Conservation (phyloP, 176 grass and related monocot genomes). For the Carex pumila region DNA sequence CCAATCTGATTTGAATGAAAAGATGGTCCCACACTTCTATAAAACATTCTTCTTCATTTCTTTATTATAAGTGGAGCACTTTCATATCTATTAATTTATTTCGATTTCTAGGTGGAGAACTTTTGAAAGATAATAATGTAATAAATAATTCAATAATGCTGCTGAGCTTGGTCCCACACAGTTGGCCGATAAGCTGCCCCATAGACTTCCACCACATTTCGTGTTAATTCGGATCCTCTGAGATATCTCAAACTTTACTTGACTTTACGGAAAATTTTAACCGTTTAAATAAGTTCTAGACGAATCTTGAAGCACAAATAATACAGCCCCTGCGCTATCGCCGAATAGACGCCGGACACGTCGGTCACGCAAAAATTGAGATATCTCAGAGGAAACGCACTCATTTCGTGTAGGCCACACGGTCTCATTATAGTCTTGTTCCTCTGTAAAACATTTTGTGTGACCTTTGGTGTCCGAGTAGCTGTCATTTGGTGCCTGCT, state of each 20-base stretch:
- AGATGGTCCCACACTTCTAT: background rate
- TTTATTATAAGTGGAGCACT: slow-evolving; percentile 5
- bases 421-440: background rate
- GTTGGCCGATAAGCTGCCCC: background rate
- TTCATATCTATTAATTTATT: background rate
- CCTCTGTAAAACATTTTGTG: background rate
- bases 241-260: too few relatives aligned
- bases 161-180: background rate
- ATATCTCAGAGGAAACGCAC: too few relatives aligned
- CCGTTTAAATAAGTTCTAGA: too few relatives aligned
- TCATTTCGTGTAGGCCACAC: background rate
- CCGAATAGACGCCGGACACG: too few relatives aligned
- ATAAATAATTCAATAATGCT: background rate
- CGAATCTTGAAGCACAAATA: too few relatives aligned
- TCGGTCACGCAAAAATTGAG: too few relatives aligned
- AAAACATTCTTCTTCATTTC: background rate
- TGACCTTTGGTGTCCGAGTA: background rate
- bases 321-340: too few relatives aligned
- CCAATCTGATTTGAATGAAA: background rate
- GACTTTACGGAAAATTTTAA: too few relatives aligned
- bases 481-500: too few relatives aligned
- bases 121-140: background rate
- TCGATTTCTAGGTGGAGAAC: background rate
- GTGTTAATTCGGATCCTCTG: background rate
- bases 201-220: slow-evolving; percentile 10